Evolutionary conservation across 2,329 filamentous ascomycete genomes (phyloP).

Genomic region (Apiospora saccharicola): DNA sequence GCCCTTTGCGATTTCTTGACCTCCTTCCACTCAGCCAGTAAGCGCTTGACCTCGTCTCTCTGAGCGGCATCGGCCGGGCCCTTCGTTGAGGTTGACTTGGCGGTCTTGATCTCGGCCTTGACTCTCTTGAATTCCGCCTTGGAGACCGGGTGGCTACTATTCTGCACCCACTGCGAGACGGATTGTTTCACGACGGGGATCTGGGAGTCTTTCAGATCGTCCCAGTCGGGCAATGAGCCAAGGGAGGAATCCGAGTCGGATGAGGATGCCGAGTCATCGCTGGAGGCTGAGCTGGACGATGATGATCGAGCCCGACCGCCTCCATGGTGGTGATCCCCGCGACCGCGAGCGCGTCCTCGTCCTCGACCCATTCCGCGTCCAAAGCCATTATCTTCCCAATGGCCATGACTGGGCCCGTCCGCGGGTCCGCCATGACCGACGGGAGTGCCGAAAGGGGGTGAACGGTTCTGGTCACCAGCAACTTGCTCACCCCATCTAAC

Average conservation of each 20-base stretch:
- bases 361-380: constrained; percentile 21
- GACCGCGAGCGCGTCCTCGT: constrained; percentile 27
- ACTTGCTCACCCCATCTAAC: constrained; percentile 55
- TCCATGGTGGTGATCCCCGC: constrained; percentile 14
- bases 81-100: constrained; percentile 36
- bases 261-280: constrained; percentile 45
- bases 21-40: constrained; percentile 53
- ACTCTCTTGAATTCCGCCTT: constrained; percentile 52
- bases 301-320: constrained; percentile 32
- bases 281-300: constrained; percentile 47
- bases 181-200: constrained; percentile 54
- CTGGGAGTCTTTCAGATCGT: constrained; percentile 57
- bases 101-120: constrained; percentile 52
- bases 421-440: not conserved
- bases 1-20: constrained; percentile 47
- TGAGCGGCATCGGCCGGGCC: constrained; percentile 20
- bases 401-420: not conserved
- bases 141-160: constrained; percentile 58
- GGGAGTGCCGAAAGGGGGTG: not conserved
- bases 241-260: constrained; percentile 52
- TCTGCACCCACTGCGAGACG: constrained; percentile 57
- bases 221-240: constrained; percentile 62
- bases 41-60: constrained; percentile 50
- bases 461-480: constrained; percentile 36
- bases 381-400: not conserved